phyloP scores from a whole-genome alignment of 2,329 filamentous ascomycete genomes.

The Penicillium sp. region DNA sequence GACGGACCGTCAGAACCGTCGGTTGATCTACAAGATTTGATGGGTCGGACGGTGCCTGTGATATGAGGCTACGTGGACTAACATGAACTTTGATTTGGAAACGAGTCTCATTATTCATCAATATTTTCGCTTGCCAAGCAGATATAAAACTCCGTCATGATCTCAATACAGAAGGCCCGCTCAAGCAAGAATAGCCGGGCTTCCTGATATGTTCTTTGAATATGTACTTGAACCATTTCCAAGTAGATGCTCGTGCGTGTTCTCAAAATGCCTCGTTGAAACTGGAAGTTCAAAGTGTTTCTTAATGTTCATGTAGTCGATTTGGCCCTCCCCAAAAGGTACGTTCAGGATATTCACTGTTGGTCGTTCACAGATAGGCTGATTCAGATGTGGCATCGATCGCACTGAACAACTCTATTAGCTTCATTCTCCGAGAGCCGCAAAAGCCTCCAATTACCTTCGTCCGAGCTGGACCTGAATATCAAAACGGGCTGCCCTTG shows the following conservation, averaged over 20 bases:
- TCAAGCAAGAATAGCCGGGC: neutral
- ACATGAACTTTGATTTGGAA: neutral
- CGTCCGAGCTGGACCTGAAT: neutral
- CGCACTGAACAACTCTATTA: neutral
- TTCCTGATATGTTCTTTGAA: neutral
- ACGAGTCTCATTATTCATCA: neutral
- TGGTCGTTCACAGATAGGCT: conserved; percentile 13
- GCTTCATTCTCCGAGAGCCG: neutral
- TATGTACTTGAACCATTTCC: neutral
- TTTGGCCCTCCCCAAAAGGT: conserved; percentile 10
- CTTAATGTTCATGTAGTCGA: conserved; percentile 17
- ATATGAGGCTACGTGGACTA: neutral
- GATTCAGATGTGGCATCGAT: conserved; percentile 4
- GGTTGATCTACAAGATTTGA: conserved; percentile 7
- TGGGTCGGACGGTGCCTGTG: neutral
- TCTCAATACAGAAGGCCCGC: neutral
- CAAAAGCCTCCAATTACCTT: conserved; percentile 12
- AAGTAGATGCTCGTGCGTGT: neutral
- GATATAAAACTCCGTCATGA: neutral
- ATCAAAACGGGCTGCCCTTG: conserved; percentile 19
- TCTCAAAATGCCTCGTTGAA: conserved; percentile 9
- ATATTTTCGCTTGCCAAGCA: neutral
- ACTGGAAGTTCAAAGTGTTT: conserved; percentile 29
- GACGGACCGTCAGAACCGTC: conserved; percentile 14
- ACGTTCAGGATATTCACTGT: conserved; percentile 29